These are phyloP conservation scores for Phaeomoniella chlamydospora DNA, from an alignment of 2,329 filamentous ascomycete genomes.

Conservation along the genomic window DNA sequence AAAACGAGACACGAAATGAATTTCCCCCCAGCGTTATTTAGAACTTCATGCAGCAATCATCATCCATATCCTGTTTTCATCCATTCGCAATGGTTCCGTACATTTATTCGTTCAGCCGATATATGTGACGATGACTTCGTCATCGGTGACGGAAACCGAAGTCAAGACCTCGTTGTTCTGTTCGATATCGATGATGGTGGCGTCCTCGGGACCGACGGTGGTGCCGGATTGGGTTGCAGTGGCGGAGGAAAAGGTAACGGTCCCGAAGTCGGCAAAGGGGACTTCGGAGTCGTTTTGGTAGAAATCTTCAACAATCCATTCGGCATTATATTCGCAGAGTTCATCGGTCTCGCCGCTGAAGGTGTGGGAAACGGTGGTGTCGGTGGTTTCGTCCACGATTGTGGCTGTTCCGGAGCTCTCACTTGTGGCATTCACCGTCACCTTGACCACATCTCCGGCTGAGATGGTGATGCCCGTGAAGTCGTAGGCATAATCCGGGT, in stretches of 20 bases:
- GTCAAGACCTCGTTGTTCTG: constrained; percentile 24
- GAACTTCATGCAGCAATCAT: too few species aligned
- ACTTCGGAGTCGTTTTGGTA: constrained; percentile 23
- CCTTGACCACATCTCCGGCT: constrained; percentile 30
- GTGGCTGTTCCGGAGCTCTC: constrained; percentile 28
- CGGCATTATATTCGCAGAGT: constrained; percentile 42
- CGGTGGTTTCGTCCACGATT: constrained; percentile 38
- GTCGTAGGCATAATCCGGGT: constrained; percentile 39
- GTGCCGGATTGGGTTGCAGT: constrained; percentile 16
- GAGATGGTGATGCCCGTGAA: constrained; percentile 31
- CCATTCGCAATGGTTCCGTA: too few species aligned
- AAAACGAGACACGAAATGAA: too few species aligned
- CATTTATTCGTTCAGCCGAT: too few species aligned
- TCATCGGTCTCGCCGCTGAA: constrained; percentile 24
- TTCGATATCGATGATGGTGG: constrained; percentile 31
- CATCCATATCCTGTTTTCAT: too few species aligned
- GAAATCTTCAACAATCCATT: constrained; percentile 50
- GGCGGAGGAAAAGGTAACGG: constrained; percentile 28
- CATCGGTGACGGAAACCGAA: constrained; percentile 11
- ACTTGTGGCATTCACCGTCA: constrained; percentile 24
- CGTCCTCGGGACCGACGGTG: constrained; percentile 20
- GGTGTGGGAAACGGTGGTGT: constrained; percentile 36
- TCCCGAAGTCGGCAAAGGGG: constrained; percentile 32
- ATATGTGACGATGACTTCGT: constrained; percentile 15
- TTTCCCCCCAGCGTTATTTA: too few species aligned